Evolutionary conservation across 2,329 filamentous ascomycete species (phyloP), one percentile per base, ranked within the genome.

Genomic region (Neofusicoccum ribis): DNA sequence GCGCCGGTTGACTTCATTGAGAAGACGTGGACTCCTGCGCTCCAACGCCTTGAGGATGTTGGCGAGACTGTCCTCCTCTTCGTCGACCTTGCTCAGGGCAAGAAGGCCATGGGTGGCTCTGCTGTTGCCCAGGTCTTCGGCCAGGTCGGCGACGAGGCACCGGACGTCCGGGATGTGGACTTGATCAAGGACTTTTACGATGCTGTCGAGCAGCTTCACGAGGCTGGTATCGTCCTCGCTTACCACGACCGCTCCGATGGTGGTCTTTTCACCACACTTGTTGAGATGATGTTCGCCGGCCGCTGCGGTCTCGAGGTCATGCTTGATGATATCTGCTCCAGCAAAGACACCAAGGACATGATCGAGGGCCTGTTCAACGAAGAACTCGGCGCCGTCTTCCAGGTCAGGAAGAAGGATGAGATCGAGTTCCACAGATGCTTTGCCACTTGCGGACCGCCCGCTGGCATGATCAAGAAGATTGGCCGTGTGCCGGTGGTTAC

Each of bases 251-350:
- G 91, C 52, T 97, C 93, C 0, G 94, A 98, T 76, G 95, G 94
- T 77, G 95, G 95, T 72, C 82, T 98, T 9, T 87, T 98, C 74
- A 95, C 94, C 0, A 93, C 94, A 5, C 81, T 98, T 39, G 91
- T 89, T 2, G 95, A 99, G 80, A 98, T 98, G 95, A 96, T 96
- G 88, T 98, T 98, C 76, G 94, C 95, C 37, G 95, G 95, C 34
- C 90, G 93, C 64, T 96, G 91, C 72, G 95, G 94, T 67, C 85
- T 92, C 36, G 91, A 96, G 70, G 83, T 98, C 66, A 90, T 91
- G 83, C 83, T 97, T 65, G 93, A 97, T 74, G 86, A 85, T 63
- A 83, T 93, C 44, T 80, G 82, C 68, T 80, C 85, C 34, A 87
- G 86, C 66, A 87, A 86, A 27, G 83, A 88, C 49, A 84, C 85